Conservation (phyloP, 2,329 filamentous ascomycete species). For the Epichloe scottii region DNA sequence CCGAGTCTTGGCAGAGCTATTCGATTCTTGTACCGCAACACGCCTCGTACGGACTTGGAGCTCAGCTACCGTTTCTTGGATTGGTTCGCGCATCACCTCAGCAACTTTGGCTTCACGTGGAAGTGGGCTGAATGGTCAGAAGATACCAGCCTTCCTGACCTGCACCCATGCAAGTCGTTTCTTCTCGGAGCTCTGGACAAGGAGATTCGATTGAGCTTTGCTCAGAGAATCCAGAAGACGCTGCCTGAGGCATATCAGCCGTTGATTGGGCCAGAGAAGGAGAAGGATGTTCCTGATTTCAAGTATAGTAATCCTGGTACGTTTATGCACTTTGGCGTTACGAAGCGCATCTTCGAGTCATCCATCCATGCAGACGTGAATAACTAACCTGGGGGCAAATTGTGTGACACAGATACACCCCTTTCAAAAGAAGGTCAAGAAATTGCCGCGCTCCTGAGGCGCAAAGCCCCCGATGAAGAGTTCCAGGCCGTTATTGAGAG, state of each 20-base stretch:
- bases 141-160: constrained; percentile 61
- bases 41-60: constrained; percentile 76
- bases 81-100: constrained; percentile 96
- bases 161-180: constrained; percentile 87
- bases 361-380: no score
- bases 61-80: constrained; percentile 80
- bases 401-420: constrained; percentile 47
- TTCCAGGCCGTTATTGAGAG: constrained; percentile 69
- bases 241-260: constrained; percentile 71
- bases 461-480: constrained; percentile 75
- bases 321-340: constrained; percentile 16
- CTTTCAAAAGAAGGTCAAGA: constrained; percentile 78
- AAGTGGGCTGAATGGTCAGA: constrained; percentile 97
- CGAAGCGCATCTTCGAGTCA: no score
- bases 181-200: constrained; percentile 86
- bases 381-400: no score
- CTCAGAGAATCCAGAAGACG: constrained; percentile 89
- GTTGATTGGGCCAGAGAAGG: constrained; percentile 75
- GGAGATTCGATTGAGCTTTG: constrained; percentile 92
- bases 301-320: constrained; percentile 70
- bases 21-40: constrained; percentile 74
- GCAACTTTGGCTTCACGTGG: constrained; percentile 99
- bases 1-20: constrained; percentile 89
- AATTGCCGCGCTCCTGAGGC: constrained; percentile 64
- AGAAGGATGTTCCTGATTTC: constrained; percentile 92